Conservation (phyloP, 2,329 filamentous ascomycete genomes). For the Fulvia fulva region DNA sequence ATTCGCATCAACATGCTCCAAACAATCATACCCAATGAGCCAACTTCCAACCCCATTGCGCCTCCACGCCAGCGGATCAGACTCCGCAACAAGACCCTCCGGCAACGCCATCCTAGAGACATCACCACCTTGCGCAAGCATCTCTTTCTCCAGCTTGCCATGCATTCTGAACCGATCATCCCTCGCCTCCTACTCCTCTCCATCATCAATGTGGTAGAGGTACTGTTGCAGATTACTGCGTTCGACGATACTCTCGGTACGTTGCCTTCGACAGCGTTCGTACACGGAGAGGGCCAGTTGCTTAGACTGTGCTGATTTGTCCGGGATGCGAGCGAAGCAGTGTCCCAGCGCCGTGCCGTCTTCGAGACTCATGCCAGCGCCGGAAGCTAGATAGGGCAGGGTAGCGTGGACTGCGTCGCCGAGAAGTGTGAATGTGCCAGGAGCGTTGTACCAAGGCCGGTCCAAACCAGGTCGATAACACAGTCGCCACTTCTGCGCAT, state of each 20-base stretch:
- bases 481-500: conserved; percentile 59
- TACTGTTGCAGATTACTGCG: conserved; percentile 59
- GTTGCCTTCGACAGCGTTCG: conserved; percentile 53
- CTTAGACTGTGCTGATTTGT: neutral
- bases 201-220: conserved; percentile 60
- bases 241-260: conserved; percentile 58
- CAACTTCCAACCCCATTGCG: conserved; percentile 14
- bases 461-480: conserved; percentile 54
- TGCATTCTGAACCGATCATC: conserved; percentile 11
- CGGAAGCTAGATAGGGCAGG: conserved; percentile 57
- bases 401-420: conserved; percentile 64
- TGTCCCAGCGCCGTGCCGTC: conserved; percentile 55
- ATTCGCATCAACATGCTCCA: conserved; percentile 11
- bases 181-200: conserved; percentile 47
- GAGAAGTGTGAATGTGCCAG: conserved; percentile 55
- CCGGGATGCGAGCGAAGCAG: conserved; percentile 8
- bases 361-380: conserved; percentile 59
- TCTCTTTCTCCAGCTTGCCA: conserved; percentile 8
- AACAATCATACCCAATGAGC: conserved; percentile 18
- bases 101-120: neutral
- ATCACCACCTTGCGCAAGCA: neutral
- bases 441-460: conserved; percentile 53
- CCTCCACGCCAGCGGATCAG: conserved; percentile 18
- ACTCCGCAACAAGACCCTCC: conserved; percentile 6
- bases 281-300: conserved; percentile 43